Evolutionary conservation across 345 rosid species (phyloP).

Genomic region (Euphorbia lathyris): DNA sequence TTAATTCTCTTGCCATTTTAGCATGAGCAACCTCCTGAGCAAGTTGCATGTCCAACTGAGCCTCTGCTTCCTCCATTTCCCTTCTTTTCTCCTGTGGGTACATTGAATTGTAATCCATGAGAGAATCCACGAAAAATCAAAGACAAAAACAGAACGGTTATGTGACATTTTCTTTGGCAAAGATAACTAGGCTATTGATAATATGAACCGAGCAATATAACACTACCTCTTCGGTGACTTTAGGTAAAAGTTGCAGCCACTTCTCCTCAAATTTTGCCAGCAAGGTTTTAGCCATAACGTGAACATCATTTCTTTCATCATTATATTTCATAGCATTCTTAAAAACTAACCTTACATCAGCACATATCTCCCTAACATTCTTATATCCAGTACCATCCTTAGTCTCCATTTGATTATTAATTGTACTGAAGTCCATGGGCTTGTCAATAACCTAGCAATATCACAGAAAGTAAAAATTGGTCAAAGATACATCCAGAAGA

Average conservation of each 20-base stretch:
- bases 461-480: background rate
- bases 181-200: background rate
- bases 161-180: background rate
- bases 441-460: conserved; percentile 69
- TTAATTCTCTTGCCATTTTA: conserved; percentile 66
- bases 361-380: conserved; percentile 71
- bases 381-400: conserved; percentile 79
- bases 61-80: conserved; percentile 76
- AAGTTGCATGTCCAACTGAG: conserved; percentile 69
- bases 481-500: conserved; percentile 2
- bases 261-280: conserved; percentile 86
- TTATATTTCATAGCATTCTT: conserved; percentile 95
- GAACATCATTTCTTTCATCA: conserved; percentile 65
- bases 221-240: conserved; percentile 80
- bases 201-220: background rate
- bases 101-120: background rate
- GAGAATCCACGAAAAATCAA: background rate
- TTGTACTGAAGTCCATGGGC: conserved; percentile 95
- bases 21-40: conserved; percentile 86
- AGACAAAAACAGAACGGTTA: background rate
- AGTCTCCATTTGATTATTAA: conserved; percentile 92
- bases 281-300: conserved; percentile 84
- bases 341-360: conserved; percentile 80
- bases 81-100: conserved; percentile 61
- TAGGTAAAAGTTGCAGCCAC: conserved; percentile 78